phyloP scores from a whole-genome alignment of 768 basidiomycete species.

The Boletus speciosus region DNA sequence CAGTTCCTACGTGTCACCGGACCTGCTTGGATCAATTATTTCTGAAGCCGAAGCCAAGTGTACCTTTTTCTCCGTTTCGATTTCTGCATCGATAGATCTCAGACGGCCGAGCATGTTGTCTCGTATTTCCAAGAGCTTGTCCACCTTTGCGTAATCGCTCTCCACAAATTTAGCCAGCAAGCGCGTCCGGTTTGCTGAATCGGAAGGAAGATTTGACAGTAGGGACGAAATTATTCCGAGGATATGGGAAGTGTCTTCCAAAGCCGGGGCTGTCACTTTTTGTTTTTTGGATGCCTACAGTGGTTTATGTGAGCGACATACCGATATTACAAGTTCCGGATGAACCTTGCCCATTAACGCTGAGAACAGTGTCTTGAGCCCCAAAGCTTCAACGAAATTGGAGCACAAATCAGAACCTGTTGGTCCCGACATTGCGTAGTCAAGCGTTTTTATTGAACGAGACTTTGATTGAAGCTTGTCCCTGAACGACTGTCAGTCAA shows the following conservation, averaged over 20 bases:
- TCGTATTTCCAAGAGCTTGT: slow-evolving; percentile 86
- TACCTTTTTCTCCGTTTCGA: slow-evolving; percentile 68
- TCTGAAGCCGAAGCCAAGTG: slow-evolving; percentile 6
- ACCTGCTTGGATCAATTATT: background rate
- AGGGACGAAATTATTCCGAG: slow-evolving; percentile 87
- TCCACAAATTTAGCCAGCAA: slow-evolving; percentile 94
- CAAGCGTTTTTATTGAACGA: slow-evolving; percentile 84
- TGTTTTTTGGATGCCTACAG: slow-evolving; percentile 59
- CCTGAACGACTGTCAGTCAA: slow-evolving; percentile 38
- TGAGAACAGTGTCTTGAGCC: slow-evolving; percentile 86
- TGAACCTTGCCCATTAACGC: slow-evolving; percentile 92
- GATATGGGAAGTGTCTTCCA: slow-evolving; percentile 84
- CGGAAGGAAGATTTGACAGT: slow-evolving; percentile 82
- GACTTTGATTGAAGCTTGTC: slow-evolving; percentile 80
- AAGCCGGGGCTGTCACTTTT: slow-evolving; percentile 51
- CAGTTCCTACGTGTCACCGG: slow-evolving; percentile 41
- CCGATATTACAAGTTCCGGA: background rate
- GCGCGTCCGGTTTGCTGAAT: slow-evolving; percentile 74
- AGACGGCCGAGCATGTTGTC: slow-evolving; percentile 66
- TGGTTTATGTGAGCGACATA: slow-evolving; percentile 7
- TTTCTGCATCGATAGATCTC: slow-evolving; percentile 57
- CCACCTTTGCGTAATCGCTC: slow-evolving; percentile 87
- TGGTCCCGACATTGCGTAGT: slow-evolving; percentile 83
- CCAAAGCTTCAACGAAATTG: slow-evolving; percentile 82
- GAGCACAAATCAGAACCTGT: slow-evolving; percentile 69